A percentile compares a stretch with the other conserved stretches of the same genome.
These are phyloP conservation scores for Pythium insidiosum DNA, from an alignment of 352 stramenopile genomes.

Conservation along the genomic window DNA sequence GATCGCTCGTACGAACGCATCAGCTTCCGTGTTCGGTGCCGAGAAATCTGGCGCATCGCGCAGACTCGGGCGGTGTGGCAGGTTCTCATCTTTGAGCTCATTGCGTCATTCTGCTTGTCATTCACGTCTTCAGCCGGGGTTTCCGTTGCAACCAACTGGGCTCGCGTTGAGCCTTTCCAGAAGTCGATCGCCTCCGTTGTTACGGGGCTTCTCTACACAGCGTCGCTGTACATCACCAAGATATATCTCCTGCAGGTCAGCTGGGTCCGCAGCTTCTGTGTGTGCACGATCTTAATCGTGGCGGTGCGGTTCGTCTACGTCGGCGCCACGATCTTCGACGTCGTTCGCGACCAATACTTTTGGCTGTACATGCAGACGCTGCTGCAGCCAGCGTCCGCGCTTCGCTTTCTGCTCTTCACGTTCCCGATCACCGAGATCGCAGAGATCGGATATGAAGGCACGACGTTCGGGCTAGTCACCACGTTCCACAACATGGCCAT, in stretches of 20 bases:
- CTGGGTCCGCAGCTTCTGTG: constrained; percentile 43
- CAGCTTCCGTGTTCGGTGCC: constrained; percentile 22
- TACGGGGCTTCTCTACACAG: constrained; percentile 44
- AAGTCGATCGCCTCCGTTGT: constrained; percentile 36
- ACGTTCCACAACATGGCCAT: constrained; percentile 59
- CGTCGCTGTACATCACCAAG: constrained; percentile 45
- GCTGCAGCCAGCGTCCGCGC: constrained; percentile 24
- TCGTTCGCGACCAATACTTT: constrained; percentile 38
- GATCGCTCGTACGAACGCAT: constrained; percentile 19
- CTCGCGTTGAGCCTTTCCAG: constrained; percentile 36
- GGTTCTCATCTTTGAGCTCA: constrained; percentile 55
- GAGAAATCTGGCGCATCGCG: constrained; percentile 49
- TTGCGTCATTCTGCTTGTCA: constrained; percentile 44
- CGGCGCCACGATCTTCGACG: constrained; percentile 36
- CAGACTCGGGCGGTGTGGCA: constrained; percentile 73
- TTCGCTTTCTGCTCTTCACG: constrained; percentile 42
- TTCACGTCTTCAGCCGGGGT: constrained; percentile 37
- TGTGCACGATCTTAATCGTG: constrained; percentile 45
- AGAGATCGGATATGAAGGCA: constrained; percentile 42
- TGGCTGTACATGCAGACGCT: constrained; percentile 48
- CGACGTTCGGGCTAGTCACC: constrained; percentile 50
- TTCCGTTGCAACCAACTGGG: constrained; percentile 55
- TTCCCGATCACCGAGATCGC: constrained; percentile 55
- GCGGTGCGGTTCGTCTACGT: constrained; percentile 42
- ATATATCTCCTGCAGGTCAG: constrained; percentile 39